These are phyloP conservation scores for Alternaria brassicicola DNA, from an alignment of 2,329 filamentous ascomycete genomes.

Conservation along the genomic window DNA sequence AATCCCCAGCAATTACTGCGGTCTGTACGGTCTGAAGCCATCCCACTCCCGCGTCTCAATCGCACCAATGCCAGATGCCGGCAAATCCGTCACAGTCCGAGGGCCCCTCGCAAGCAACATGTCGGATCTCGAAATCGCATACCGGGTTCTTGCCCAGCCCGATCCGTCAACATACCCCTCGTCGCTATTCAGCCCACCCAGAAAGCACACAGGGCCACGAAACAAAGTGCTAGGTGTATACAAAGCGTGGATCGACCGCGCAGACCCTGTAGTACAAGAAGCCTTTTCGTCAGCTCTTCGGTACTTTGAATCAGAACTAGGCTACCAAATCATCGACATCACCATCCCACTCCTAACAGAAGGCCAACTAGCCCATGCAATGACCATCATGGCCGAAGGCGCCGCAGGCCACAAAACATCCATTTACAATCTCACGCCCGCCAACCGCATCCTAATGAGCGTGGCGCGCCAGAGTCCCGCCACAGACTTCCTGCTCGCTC, in stretches of 20 bases:
- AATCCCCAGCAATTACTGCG: slow-evolving; percentile 76
- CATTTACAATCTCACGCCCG: slow-evolving; percentile 64
- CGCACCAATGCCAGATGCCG: slow-evolving; percentile 64
- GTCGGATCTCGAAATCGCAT: slow-evolving; percentile 80
- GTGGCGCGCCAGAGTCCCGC: slow-evolving; percentile 69
- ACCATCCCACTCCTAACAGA: slow-evolving; percentile 70
- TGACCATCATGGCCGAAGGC: slow-evolving; percentile 78
- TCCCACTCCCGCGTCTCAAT: slow-evolving; percentile 71
- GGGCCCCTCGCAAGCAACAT: slow-evolving; percentile 80
- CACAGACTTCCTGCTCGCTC: slow-evolving; percentile 73
- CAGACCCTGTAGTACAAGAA: slow-evolving; percentile 67
- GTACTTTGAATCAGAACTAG: slow-evolving; percentile 59
- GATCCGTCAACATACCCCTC: slow-evolving; percentile 68
- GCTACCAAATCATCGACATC: slow-evolving; percentile 66
- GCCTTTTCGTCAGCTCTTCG: slow-evolving; percentile 68
- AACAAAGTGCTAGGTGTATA: slow-evolving; percentile 73
- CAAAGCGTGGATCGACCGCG: slow-evolving; percentile 70
- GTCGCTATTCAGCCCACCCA: slow-evolving; percentile 64
- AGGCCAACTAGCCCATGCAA: slow-evolving; percentile 76
- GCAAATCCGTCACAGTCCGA: slow-evolving; percentile 68
- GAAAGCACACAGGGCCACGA: slow-evolving; percentile 51
- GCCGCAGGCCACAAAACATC: slow-evolving; percentile 56
- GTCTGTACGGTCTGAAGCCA: slow-evolving; percentile 81
- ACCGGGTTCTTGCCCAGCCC: slow-evolving; percentile 77
- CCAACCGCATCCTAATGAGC: slow-evolving; percentile 73